Conservation (phyloP, 208 protist species). For the Trypanosoma theileri region DNA sequence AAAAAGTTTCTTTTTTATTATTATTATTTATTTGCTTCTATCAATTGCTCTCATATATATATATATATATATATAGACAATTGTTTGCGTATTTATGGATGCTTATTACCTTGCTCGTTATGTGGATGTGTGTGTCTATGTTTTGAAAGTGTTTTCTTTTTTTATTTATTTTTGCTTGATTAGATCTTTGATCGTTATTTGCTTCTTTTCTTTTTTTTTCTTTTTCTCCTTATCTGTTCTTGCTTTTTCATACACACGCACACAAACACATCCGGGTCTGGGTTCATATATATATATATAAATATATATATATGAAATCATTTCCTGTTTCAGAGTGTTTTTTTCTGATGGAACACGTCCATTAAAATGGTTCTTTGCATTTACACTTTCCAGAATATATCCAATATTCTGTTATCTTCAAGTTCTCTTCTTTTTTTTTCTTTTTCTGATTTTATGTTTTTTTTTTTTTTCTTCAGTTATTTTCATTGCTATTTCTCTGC, state of each 20-base stretch:
- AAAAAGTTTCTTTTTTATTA: conserved; percentile 8
- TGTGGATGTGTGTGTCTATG: too few species aligned
- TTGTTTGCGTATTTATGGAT: conserved; percentile 1
- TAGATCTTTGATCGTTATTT: conserved; percentile 1
- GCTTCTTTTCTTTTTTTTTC: conserved; percentile 1
- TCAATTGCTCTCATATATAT: conserved; percentile 6
- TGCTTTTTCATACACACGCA: not conserved
- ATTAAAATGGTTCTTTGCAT: too few species aligned
- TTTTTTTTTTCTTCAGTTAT: too few species aligned
- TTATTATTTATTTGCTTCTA: not conserved
- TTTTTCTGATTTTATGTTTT: too few species aligned
- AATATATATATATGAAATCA: not conserved
- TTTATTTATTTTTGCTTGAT: not conserved
- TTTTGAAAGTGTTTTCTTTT: too few species aligned
- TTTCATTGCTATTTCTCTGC: too few species aligned
- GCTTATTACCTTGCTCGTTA: too few species aligned
- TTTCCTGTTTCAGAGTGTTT: conserved; percentile 1
- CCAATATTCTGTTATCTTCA: too few species aligned
- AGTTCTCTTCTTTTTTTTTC: too few species aligned
- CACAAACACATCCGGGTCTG: not conserved
- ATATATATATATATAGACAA: not conserved
- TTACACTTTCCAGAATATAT: too few species aligned
- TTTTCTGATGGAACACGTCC: too few species aligned
- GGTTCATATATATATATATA: not conserved
- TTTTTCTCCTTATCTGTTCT: conserved; percentile 12